phyloP scores from a whole-genome alignment of 139 green algal genomes.

The Gonium pectorale region DNA sequence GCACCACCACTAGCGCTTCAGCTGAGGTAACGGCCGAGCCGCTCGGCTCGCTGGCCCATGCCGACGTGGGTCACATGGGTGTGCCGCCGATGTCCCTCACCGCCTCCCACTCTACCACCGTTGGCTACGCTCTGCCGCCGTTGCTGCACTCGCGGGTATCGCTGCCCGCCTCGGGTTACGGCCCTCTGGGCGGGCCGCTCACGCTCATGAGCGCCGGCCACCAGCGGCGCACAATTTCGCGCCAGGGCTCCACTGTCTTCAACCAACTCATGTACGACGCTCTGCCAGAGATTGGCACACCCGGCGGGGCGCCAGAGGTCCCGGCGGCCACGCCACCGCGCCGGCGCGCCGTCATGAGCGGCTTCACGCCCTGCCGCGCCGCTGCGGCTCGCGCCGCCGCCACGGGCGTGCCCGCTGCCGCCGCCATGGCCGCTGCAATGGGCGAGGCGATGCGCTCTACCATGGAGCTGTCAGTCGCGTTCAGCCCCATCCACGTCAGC shows the following conservation, averaged over 20 bases:
- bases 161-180: no score
- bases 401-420: not conserved
- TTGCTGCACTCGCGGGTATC: no score
- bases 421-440: constrained; percentile 24
- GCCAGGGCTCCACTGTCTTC: constrained; percentile 42
- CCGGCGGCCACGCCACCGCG: constrained; percentile 15
- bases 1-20: no score
- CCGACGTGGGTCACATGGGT: no score
- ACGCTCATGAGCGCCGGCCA: no score
- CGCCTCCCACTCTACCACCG: no score
- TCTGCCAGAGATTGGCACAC: constrained; percentile 35
- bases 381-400: constrained; percentile 12
- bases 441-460: not conserved
- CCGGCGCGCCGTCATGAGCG: constrained; percentile 30
- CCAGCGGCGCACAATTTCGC: not conserved
- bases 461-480: not conserved
- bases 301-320: constrained; percentile 38
- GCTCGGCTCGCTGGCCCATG: no score
- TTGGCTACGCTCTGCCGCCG: no score
- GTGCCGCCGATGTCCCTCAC: no score
- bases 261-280: constrained; percentile 47
- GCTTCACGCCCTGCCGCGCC: constrained; percentile 35
- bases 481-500: constrained; percentile 5
- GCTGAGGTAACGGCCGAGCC: no score
- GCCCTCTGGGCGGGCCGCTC: no score